phyloP scores from a whole-genome alignment of 306 rosid genomes.

The Herpetospermum pedunculosum region DNA sequence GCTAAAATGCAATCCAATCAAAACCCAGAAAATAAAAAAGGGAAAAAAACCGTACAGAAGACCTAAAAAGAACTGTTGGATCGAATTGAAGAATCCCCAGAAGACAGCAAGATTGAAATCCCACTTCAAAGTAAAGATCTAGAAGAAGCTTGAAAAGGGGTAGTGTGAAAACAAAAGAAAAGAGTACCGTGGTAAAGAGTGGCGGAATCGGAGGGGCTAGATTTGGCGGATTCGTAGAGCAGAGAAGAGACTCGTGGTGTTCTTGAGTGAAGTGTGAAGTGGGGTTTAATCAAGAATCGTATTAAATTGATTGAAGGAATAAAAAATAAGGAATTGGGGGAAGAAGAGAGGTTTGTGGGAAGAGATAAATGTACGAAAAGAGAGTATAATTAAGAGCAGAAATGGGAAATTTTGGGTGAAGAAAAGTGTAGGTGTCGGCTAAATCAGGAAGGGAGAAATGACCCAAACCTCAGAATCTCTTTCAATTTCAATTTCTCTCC shows the following conservation, averaged over 20 bases:
- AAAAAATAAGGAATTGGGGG: background rate
- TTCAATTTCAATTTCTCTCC: background rate
- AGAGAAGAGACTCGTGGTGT: slow-evolving; percentile 15
- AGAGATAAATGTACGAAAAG: background rate
- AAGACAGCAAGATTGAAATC: slow-evolving; percentile 16
- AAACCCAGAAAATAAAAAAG: background rate
- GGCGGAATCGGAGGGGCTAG: slow-evolving; percentile 18
- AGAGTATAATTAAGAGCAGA: background rate
- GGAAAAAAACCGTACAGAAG: background rate
- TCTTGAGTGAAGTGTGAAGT: background rate
- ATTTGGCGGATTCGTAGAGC: slow-evolving; percentile 31
- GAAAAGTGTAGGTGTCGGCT: slow-evolving; percentile 13
- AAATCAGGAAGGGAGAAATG: slow-evolving; percentile 28
- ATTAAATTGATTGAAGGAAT: background rate
- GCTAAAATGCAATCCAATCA: background rate
- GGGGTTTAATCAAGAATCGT: background rate
- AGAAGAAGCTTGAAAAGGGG: slow-evolving; percentile 12
- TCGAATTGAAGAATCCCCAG: background rate
- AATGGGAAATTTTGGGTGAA: background rate
- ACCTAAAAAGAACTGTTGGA: slow-evolving; percentile 4
- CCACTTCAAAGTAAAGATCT: slow-evolving; percentile 19
- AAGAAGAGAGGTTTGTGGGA: background rate
- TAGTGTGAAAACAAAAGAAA: slow-evolving; percentile 30
- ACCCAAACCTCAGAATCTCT: slow-evolving; percentile 63
- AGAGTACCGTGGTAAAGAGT: background rate